Base-by-base conservation (phyloP, 1,284 basidiomycete genomes). In the Pyrrhoderma noxium region DNA sequence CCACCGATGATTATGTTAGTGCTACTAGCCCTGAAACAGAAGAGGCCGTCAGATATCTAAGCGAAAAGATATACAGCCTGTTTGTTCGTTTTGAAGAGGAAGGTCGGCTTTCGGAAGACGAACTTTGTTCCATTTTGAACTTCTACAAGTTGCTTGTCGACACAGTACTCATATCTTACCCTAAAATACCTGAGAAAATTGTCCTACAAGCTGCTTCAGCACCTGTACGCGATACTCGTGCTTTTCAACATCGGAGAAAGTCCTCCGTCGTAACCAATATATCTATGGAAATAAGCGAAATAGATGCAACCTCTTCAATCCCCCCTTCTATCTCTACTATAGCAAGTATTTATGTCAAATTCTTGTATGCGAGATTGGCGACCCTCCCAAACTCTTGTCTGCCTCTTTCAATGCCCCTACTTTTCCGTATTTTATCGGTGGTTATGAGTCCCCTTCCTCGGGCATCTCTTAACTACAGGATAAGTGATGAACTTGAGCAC, bases 381-480 rank as follows among this genome's bases (percentile, higher is more conserved):
- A 72, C 70, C 8, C 69, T 86, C 14, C 71, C 79, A 3, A 74
- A 76, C 5, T 65, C 65, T 14, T 72, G 75, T 57, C 72, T 89
- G 40, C 62, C 68, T 7, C 59, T 66, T 40, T 77, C 87, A 47
- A 67, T 89, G n/a, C 80, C 82, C 0, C 67, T 82, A 22, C 74
- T 89, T n/a, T 85, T 86, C 59, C 80, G 82, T 19, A 75, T 75
- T 18, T 71, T 85, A 14, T 77, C 81, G 0, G 79, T 76, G 58
- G 81, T 76, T 60, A 69, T 77, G 8, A 73, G 78, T 3, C 77
- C 82, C 0, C 72, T 89, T 22, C 81, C 85, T 34, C 75, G 80
- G 7, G 65, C 89, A 5, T 77, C 82, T 53, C 50, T 42, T 16
- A 8, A 22, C 8, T 60, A 65, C 58, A 61, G 70, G 60, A 41